Conservation (phyloP, 768 basidiomycete species). For the Mycena alexandri region DNA sequence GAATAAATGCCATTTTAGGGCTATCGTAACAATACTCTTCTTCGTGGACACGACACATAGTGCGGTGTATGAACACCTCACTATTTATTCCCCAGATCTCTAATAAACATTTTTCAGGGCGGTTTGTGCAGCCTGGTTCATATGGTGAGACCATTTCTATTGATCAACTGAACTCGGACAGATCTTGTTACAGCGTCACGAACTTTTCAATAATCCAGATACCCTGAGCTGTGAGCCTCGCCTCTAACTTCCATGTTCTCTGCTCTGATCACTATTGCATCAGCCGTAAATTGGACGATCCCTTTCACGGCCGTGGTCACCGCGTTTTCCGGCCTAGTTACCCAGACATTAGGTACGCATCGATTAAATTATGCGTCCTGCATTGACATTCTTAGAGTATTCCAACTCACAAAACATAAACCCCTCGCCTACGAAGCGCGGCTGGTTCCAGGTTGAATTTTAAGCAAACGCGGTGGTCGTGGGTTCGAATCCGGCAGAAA, state of each 20-base stretch:
- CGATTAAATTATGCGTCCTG: constrained; percentile 19
- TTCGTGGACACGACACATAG: constrained; percentile 48
- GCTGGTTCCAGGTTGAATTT: too few relatives aligned
- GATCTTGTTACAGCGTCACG: constrained; percentile 29
- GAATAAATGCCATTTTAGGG: constrained; percentile 34
- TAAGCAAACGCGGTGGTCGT: too few relatives aligned
- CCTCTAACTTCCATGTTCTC: background rate
- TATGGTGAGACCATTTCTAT: constrained; percentile 37
- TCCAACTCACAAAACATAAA: constrained; percentile 28
- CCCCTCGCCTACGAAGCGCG: too few relatives aligned
- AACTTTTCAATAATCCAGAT: constrained; percentile 37
- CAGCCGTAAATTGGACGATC: constrained; percentile 51
- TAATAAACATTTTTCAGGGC: constrained; percentile 32
- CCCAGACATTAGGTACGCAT: constrained; percentile 52
- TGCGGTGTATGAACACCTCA: constrained; percentile 29
- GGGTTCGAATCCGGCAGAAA: too few relatives aligned
- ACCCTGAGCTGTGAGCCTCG: constrained; percentile 28
- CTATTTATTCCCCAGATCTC: background rate
- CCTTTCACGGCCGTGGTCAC: constrained; percentile 52
- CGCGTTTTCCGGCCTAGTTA: constrained; percentile 50
- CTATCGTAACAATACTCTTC: constrained; percentile 42
- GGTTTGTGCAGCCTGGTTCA: constrained; percentile 45
- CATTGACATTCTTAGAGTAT: constrained; percentile 39
- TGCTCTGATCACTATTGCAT: background rate
- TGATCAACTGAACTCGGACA: background rate